Evolutionary conservation across 441 rosid species (phyloP).

Genomic region (Eutrema salsugineum): DNA sequence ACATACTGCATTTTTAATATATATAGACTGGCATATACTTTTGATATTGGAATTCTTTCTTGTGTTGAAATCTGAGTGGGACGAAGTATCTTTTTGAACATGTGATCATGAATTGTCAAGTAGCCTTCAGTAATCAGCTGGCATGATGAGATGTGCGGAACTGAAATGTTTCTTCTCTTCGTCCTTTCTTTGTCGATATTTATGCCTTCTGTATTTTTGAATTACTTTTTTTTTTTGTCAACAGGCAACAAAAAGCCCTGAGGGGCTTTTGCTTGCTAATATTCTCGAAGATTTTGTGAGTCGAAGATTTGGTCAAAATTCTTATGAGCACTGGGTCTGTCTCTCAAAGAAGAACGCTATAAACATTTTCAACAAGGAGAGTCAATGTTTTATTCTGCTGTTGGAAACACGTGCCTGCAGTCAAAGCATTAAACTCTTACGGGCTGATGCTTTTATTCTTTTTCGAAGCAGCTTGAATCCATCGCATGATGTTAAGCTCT

Average conservation of each 20-base stretch:
- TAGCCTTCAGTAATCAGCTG: constrained; percentile 9
- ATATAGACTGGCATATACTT: neutral
- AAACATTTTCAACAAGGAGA: constrained; percentile 67
- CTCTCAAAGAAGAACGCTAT: constrained; percentile 56
- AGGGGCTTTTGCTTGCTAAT: constrained; percentile 61
- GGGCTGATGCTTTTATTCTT: constrained; percentile 71
- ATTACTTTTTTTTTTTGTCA: constrained; percentile 14
- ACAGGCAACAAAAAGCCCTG: constrained; percentile 62
- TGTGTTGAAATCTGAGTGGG: neutral
- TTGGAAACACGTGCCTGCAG: constrained; percentile 87
- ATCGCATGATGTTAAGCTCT: constrained; percentile 57
- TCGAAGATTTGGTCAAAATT: constrained; percentile 73
- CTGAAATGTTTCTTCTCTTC: neutral
- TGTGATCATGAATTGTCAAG: constrained; percentile 13
- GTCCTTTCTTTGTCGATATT: neutral
- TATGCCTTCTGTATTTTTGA: constrained; percentile 8
- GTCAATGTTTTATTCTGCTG: constrained; percentile 69
- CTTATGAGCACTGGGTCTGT: constrained; percentile 71
- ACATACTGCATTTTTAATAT: constrained; percentile 1
- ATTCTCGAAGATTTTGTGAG: constrained; percentile 84
- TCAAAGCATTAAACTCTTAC: constrained; percentile 66
- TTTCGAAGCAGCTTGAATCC: constrained; percentile 86
- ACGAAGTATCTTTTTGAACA: neutral
- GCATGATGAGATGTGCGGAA: neutral
- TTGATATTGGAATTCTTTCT: neutral